phyloP scores from a whole-genome alignment of 1,139 yeast genomes.

The Hyphopichia fennica region DNA sequence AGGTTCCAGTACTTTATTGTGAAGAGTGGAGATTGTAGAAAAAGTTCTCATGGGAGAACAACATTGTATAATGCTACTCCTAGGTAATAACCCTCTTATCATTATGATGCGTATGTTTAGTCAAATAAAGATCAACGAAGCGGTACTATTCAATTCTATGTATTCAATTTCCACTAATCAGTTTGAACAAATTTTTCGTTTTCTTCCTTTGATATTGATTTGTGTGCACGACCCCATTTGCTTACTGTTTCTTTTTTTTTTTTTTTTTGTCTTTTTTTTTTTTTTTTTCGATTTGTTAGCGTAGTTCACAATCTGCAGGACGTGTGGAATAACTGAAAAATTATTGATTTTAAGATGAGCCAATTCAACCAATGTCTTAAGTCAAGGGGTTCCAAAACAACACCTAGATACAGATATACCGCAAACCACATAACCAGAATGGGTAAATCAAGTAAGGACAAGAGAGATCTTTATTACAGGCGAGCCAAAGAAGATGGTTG shows the following conservation, averaged over 20 bases:
- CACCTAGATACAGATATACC: neutral
- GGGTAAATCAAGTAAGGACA: conserved; percentile 97
- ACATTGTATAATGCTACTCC: neutral
- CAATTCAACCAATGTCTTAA: neutral
- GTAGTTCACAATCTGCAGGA: neutral
- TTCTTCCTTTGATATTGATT: neutral
- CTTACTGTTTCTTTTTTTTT: neutral
- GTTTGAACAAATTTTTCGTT: neutral
- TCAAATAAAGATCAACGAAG: neutral
- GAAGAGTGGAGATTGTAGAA: neutral
- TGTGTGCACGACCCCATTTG: neutral
- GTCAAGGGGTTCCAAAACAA: no score
- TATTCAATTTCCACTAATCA: neutral
- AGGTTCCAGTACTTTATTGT: neutral
- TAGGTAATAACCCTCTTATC: conserved; percentile 2
- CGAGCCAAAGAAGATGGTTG: conserved; percentile 97
- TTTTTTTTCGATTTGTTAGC: neutral
- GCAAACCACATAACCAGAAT: conserved; percentile 30
- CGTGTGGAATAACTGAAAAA: neutral
- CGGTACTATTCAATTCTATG: neutral
- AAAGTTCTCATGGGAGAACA: neutral
- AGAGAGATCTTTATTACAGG: conserved; percentile 85
- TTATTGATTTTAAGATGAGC: neutral
- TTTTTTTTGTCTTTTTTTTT: neutral
- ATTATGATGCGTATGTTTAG: neutral